phyloP scores from a whole-genome alignment of 2,329 filamentous ascomycete genomes.

The Raffaelea deltoideospora region DNA sequence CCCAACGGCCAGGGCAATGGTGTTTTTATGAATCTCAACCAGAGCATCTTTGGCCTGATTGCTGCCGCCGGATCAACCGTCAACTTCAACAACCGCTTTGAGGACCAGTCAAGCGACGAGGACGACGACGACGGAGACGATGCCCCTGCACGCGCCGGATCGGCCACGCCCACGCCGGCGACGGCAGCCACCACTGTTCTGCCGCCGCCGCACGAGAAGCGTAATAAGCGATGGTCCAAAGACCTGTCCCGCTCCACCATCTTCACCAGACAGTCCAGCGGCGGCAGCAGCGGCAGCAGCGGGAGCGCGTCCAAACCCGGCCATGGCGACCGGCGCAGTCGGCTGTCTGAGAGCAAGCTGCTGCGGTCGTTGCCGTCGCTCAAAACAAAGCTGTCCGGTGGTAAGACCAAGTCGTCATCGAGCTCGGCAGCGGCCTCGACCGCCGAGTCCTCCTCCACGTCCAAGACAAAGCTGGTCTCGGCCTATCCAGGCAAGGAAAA shows the following conservation, averaged over 20 bases:
- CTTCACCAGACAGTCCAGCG: conserved; percentile 12
- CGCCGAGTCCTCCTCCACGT: no score
- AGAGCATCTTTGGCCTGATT: conserved; percentile 87
- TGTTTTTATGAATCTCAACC: conserved; percentile 65
- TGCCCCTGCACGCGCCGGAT: background rate
- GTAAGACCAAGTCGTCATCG: conserved; percentile 16
- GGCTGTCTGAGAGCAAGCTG: conserved; percentile 49
- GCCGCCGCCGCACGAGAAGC: conserved; percentile 6
- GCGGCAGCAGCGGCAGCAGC: conserved; percentile 8
- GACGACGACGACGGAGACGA: conserved; percentile 32
- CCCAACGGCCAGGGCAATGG: conserved; percentile 27
- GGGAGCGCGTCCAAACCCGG: conserved; percentile 17
- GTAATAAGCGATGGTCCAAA: conserved; percentile 2
- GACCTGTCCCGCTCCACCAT: conserved; percentile 24
- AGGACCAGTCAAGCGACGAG: conserved; percentile 67
- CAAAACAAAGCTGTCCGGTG: conserved; percentile 23
- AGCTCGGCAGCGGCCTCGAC: no score
- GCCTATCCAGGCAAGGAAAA: no score
- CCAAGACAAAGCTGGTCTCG: no score
- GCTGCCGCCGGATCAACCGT: conserved; percentile 72
- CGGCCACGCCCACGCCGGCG: conserved; percentile 50
- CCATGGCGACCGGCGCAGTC: conserved; percentile 32
- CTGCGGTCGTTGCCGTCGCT: conserved; percentile 50
- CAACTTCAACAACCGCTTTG: conserved; percentile 70
- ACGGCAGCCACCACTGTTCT: conserved; percentile 45